These are phyloP conservation scores for Wickerhamomyces alni DNA, from an alignment of 805 yeast genomes.

Conservation along the genomic window DNA sequence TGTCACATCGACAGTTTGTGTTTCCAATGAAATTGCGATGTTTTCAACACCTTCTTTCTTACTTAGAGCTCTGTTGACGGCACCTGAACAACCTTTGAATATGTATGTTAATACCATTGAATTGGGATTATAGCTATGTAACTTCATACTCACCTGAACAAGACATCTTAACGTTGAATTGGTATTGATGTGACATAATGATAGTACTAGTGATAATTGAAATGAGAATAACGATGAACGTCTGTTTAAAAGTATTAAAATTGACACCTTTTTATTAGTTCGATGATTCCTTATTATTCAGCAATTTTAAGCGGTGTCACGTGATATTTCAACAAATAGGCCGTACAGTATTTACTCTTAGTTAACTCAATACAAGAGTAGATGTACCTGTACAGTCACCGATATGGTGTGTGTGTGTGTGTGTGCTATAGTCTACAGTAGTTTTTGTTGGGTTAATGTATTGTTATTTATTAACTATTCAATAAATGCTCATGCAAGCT, in stretches of 20 bases:
- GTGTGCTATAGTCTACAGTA: no score
- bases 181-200: slow-evolving; percentile 57
- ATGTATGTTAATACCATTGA: no score
- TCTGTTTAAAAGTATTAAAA: not conserved
- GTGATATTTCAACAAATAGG: not conserved
- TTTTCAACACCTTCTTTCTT: slow-evolving; percentile 69
- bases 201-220: not conserved
- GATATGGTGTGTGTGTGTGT: no score
- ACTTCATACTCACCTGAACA: slow-evolving; percentile 49
- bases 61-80: slow-evolving; percentile 71
- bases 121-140: no score
- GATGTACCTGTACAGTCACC: no score
- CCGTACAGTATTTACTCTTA: no score
- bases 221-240: no score
- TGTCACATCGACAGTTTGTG: slow-evolving; percentile 76
- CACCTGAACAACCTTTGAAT: slow-evolving; percentile 78
- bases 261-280: not conserved
- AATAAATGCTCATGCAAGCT: not conserved
- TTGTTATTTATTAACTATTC: slow-evolving; percentile 1
- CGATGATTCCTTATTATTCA: not conserved
- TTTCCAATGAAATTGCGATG: slow-evolving; percentile 68
- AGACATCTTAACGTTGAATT: slow-evolving; percentile 77
- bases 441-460: not conserved
- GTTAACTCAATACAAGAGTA: no score
- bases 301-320: not conserved